Conservation (phyloP, 2,329 filamentous ascomycete species). For the Fusarium nisikadoi region DNA sequence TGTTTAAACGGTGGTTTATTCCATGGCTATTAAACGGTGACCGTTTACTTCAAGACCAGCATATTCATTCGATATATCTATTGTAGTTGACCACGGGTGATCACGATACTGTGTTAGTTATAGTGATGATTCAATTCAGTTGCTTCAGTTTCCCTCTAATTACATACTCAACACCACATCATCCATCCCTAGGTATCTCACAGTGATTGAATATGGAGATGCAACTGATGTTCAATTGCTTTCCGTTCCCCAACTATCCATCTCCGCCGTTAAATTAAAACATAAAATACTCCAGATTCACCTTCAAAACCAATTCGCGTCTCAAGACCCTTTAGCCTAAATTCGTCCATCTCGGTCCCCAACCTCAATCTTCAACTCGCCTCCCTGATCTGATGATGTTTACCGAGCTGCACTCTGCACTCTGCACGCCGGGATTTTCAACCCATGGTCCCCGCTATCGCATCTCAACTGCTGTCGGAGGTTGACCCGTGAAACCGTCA, state of each 20-base stretch:
- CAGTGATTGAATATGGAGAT: neutral
- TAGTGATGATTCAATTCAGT: neutral
- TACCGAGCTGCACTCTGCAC: conserved; percentile 16
- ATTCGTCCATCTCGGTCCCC: conserved; percentile 11
- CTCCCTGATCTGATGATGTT: conserved; percentile 21
- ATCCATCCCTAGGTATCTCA: neutral
- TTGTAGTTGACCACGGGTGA: neutral
- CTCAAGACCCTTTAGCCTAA: conserved; percentile 16
- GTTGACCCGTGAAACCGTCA: conserved; percentile 28
- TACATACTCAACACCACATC: neutral
- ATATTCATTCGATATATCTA: too few relatives aligned
- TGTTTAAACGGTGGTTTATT: conserved; percentile 29
- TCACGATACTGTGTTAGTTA: neutral
- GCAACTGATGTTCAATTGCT: neutral
- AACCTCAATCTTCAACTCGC: conserved; percentile 12
- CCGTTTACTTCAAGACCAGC: conserved; percentile 6
- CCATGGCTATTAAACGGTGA: conserved; percentile 32
- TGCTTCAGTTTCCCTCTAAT: neutral
- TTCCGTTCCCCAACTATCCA: neutral
- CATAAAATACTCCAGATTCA: neutral
- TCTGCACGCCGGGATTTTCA: conserved; percentile 21
- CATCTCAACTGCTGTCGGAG: conserved; percentile 23
- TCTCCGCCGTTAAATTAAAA: neutral
- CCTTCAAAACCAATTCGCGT: conserved; percentile 1
- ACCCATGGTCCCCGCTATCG: conserved; percentile 25